Base-by-base conservation (phyloP, 176 grass and related monocot species). In the Olyra latifolia region DNA sequence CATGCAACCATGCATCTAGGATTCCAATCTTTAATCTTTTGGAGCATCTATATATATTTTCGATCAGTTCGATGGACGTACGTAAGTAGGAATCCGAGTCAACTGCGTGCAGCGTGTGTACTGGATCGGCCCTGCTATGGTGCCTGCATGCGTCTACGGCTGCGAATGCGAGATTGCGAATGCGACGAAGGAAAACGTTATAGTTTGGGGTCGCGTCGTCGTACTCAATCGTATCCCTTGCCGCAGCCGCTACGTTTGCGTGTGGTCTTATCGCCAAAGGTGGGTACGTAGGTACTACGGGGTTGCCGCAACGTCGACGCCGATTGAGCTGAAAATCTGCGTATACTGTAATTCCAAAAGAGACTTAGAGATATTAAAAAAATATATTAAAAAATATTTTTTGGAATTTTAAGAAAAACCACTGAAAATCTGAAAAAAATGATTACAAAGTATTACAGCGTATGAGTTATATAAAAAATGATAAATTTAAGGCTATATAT, bases 261-360 rank as follows among this genome's bases (percentile, higher is more conserved):
- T 84, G 68, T 53, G 19, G 75, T 88, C 86, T 74, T 80, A 28
- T 79, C 86, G 59, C 40, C 74, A 3, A 60, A 41, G 15, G 30
- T 9, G 55, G n/a, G 9, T 6, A 13, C 55, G 32, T 12, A 29
- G 55, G n/a, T 35, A 35, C 32, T 35, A 35, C 32, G 32, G 32
- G 4, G 32, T 2, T 35, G 32, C 32, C 32, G n/a, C n/a, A n/a
- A n/a, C n/a, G n/a, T n/a, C n/a, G n/a, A n/a, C n/a, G n/a, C n/a
- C n/a, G n/a, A n/a, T n/a, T n/a, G n/a, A n/a, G n/a, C n/a, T n/a
- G n/a, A n/a, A n/a, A n/a, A n/a, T n/a, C n/a, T n/a, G n/a, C n/a
- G n/a, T n/a, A n/a, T n/a, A n/a, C n/a, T n/a, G n/a, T n/a, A n/a
- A n/a, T n/a, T n/a, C n/a, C n/a, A n/a, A n/a, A n/a, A n/a, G n/a